phyloP scores from a whole-genome alignment of 2,329 filamentous ascomycete genomes.

The Ophiostoma triangulosporum region DNA sequence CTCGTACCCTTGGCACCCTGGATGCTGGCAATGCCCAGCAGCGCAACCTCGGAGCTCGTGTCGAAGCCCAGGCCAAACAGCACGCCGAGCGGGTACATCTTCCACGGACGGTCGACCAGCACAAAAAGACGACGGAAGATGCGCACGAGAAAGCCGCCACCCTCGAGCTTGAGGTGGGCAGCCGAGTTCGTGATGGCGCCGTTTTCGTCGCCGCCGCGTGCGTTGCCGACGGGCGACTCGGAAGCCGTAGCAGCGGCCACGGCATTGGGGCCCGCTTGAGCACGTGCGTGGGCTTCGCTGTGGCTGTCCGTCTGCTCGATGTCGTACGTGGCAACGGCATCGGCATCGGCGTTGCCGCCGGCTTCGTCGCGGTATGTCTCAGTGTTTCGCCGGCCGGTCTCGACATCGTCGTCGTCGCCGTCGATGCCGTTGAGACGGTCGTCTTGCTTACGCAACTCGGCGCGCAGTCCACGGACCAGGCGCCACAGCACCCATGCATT shows the following conservation, averaged over 20 bases:
- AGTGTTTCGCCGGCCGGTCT: constrained; percentile 12
- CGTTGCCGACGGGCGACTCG: not conserved
- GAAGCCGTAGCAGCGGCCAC: constrained; percentile 7
- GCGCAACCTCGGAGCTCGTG: constrained; percentile 84
- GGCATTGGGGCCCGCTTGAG: not conserved
- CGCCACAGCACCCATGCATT: constrained; percentile 79
- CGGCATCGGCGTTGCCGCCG: constrained; percentile 1
- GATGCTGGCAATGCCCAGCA: constrained; percentile 80
- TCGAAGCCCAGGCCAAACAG: constrained; percentile 91
- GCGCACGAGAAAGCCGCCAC: constrained; percentile 59
- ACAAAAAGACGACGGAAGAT: constrained; percentile 66
- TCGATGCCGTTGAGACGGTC: constrained; percentile 16
- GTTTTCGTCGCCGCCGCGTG: not conserved
- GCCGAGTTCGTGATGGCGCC: constrained; percentile 19
- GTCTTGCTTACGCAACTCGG: constrained; percentile 36
- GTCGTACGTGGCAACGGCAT: constrained; percentile 8
- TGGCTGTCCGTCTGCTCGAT: constrained; percentile 1
- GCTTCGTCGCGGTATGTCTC: not conserved
- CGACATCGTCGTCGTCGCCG: constrained; percentile 16
- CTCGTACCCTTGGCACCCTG: constrained; percentile 76
- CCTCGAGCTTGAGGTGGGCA: constrained; percentile 54
- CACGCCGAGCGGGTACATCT: constrained; percentile 86
- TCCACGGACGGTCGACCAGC: constrained; percentile 67
- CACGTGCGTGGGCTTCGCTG: not conserved
- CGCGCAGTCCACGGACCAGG: constrained; percentile 54